These are phyloP conservation scores for Plectosphaerella plurivora DNA, from an alignment of 2,329 filamentous ascomycete species.

Conservation along the genomic window DNA sequence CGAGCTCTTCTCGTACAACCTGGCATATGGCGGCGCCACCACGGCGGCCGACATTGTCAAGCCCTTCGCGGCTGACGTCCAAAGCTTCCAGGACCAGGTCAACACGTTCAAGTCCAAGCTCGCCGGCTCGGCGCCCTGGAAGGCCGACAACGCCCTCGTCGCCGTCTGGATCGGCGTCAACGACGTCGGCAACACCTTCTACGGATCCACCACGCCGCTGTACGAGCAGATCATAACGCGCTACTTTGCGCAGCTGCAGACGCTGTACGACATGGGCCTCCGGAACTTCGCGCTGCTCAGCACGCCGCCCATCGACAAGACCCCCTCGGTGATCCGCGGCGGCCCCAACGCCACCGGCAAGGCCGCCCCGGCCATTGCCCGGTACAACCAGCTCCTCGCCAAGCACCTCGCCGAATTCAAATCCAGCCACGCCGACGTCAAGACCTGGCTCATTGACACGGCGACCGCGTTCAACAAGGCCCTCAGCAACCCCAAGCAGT, in stretches of 20 bases:
- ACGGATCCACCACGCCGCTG: constrained; percentile 9
- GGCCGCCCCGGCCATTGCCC: constrained; percentile 28
- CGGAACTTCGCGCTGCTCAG: constrained; percentile 43
- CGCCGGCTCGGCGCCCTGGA: constrained; percentile 34
- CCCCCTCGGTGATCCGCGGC: constrained; percentile 25
- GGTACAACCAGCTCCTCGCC: constrained; percentile 31
- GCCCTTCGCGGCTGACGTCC: constrained; percentile 41
- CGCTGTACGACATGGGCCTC: constrained; percentile 38
- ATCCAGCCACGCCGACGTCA: constrained; percentile 25
- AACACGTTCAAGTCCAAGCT: constrained; percentile 28
- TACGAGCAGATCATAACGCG: constrained; percentile 26
- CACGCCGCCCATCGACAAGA: constrained; percentile 39
- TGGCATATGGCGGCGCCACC: constrained; percentile 46
- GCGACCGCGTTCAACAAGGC: constrained; percentile 33
- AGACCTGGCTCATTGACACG: constrained; percentile 33
- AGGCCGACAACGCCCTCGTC: constrained; percentile 36
- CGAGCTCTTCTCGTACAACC: constrained; percentile 40
- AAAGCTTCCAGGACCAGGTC: constrained; percentile 49
- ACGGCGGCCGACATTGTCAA: constrained; percentile 42
- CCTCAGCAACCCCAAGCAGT: constrained; percentile 32
- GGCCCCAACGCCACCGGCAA: constrained; percentile 16
- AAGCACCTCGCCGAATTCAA: constrained; percentile 24
- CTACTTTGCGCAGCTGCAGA: constrained; percentile 36
- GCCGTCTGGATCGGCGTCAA: constrained; percentile 53
- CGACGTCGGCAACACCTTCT: constrained; percentile 47